Evolutionary conservation across 495 filamentous ascomycete genomes (phyloP).

Genomic region (Thermothielavioides terrestris): DNA sequence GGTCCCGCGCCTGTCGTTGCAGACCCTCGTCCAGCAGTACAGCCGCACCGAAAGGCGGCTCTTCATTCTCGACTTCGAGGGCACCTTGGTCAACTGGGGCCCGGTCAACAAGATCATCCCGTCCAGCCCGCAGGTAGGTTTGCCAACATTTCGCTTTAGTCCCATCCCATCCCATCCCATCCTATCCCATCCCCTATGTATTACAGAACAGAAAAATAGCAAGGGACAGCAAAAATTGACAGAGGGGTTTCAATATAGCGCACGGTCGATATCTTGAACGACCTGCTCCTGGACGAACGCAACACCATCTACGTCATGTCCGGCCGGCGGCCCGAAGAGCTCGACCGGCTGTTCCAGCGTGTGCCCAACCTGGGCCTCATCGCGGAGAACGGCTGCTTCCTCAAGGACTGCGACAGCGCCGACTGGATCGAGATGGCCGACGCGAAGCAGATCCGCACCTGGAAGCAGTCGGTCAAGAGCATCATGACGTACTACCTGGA

Average conservation of each 20-base stretch:
- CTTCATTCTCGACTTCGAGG: constrained; percentile 88
- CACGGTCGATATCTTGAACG: constrained; percentile 68
- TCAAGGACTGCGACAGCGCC: constrained; percentile 57
- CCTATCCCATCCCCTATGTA: no score
- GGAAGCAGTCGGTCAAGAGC: constrained; percentile 68
- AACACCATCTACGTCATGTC: constrained; percentile 96
- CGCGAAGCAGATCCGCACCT: constrained; percentile 51
- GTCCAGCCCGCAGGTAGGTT: constrained; percentile 60
- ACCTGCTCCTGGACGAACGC: constrained; percentile 62
- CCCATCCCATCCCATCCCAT: no score
- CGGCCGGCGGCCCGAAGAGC: constrained; percentile 72
- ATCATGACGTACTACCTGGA: constrained; percentile 84
- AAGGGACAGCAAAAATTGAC: no score
- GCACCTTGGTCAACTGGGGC: constrained; percentile 78
- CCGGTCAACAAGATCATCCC: constrained; percentile 70
- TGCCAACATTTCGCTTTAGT: no score
- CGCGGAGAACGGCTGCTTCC: constrained; percentile 86
- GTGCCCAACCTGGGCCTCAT: constrained; percentile 76
- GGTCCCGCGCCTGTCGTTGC: constrained; percentile 70
- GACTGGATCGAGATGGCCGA: constrained; percentile 71
- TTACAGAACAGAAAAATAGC: no score
- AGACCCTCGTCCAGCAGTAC: constrained; percentile 55
- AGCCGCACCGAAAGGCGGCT: constrained; percentile 53
- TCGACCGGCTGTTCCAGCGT: constrained; percentile 72
- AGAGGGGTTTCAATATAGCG: constrained; percentile 41